These are phyloP conservation scores for Spencermartinsiella ligniputridi DNA, from an alignment of 1,139 yeast genomes.

Conservation along the genomic window DNA sequence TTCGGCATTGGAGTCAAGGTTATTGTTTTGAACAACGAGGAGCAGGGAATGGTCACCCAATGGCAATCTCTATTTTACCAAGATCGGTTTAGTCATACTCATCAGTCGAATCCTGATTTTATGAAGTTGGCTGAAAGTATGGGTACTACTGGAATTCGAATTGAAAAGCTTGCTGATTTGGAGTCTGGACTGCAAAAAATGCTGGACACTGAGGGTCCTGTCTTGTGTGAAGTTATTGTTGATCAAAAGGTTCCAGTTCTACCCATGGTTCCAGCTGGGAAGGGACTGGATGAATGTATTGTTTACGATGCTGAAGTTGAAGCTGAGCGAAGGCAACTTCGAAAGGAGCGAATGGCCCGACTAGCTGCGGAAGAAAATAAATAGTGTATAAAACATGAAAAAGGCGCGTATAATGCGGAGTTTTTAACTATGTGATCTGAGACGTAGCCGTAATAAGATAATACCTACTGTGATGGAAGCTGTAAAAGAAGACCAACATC, in stretches of 20 bases:
- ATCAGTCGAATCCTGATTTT: constrained; percentile 90
- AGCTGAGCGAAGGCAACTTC: constrained; percentile 61
- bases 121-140: constrained; percentile 89
- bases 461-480: too few relatives aligned
- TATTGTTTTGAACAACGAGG: constrained; percentile 89
- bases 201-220: constrained; percentile 75
- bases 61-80: constrained; percentile 98
- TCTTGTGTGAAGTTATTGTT: constrained; percentile 81
- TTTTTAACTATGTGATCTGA: too few relatives aligned
- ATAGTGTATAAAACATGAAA: too few relatives aligned
- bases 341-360: constrained; percentile 44
- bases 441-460: too few relatives aligned
- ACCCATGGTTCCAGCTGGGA: constrained; percentile 98
- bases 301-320: constrained; percentile 78
- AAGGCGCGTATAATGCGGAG: too few relatives aligned
- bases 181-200: constrained; percentile 62
- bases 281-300: constrained; percentile 88
- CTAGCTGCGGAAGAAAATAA: constrained; percentile 8
- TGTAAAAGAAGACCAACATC: too few relatives aligned
- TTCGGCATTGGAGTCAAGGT: constrained; percentile 87
- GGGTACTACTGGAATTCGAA: constrained; percentile 82
- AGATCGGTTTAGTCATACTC: constrained; percentile 94
- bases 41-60: constrained; percentile 99
- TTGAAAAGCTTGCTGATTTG: constrained; percentile 63
- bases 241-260: constrained; percentile 96